Percentiles rank a stretch among this genome's conserved stretches.
Conservation (phyloP, 768 basidiomycete species). For the Lentinula aciculospora region DNA sequence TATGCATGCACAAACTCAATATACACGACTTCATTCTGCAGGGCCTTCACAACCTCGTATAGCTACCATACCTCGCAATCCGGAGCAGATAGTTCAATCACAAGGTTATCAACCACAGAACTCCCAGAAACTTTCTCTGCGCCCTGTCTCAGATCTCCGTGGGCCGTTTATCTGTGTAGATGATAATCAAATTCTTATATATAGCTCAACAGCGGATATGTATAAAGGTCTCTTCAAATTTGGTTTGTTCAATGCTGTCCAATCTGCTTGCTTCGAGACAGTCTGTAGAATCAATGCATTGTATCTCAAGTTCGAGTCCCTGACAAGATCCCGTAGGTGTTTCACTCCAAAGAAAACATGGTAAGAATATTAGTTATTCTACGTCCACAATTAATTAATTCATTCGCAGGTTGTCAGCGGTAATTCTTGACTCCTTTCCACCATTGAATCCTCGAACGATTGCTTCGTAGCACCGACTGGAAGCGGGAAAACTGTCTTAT, state of each 20-base stretch:
- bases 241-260: constrained; percentile 86
- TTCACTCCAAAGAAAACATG: constrained; percentile 57
- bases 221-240: constrained; percentile 84
- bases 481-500: constrained; percentile 92
- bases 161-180: constrained; percentile 15
- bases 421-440: constrained; percentile 18
- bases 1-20: neutral
- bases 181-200: constrained; percentile 6
- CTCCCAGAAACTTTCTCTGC: constrained; percentile 44
- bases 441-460: neutral
- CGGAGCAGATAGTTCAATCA: neutral
- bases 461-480: constrained; percentile 80
- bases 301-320: neutral
- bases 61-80: neutral
- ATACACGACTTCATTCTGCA: neutral
- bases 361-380: constrained; percentile 29
- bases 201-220: constrained; percentile 61
- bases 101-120: constrained; percentile 19
- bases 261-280: constrained; percentile 75
- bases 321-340: constrained; percentile 34
- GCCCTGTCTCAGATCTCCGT: constrained; percentile 73
- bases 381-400: constrained; percentile 7
- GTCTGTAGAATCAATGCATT: constrained; percentile 32
- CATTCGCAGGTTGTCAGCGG: constrained; percentile 62
- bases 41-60: neutral